These are phyloP conservation scores for Pythium grandisporangium DNA, from an alignment of 352 stramenopile species.

Conservation along the genomic window DNA sequence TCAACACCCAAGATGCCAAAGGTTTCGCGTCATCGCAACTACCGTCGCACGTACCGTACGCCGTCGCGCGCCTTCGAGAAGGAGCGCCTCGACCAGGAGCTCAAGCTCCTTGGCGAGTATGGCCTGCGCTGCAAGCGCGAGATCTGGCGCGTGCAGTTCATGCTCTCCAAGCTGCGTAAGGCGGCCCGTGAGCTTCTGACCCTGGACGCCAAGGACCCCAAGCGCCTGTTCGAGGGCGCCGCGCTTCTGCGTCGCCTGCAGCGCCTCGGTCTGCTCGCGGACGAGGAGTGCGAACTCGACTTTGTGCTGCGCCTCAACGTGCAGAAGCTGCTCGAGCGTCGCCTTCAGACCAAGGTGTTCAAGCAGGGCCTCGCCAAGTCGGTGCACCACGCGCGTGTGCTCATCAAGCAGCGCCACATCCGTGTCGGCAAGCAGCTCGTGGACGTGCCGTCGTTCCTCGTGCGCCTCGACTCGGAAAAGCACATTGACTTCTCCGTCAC, in stretches of 20 bases:
- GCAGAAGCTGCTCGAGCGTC: conserved; percentile 97
- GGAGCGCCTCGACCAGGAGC: conserved; percentile 98
- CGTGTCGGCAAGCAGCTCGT: conserved; percentile 98
- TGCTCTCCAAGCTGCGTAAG: conserved; percentile 99
- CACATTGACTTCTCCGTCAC: conserved; percentile 99
- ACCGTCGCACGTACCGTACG: conserved; percentile 99
- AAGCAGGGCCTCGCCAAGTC: conserved; percentile 99
- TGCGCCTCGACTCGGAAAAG: conserved; percentile 98
- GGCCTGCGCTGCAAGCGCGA: conserved; percentile 99
- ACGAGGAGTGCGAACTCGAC: conserved; percentile 98
- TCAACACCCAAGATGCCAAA: conserved; percentile 79
- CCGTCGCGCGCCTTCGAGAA: conserved; percentile 99
- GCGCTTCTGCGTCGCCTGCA: conserved; percentile 96
- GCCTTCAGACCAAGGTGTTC: conserved; percentile 98
- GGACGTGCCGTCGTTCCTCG: conserved; percentile 98
- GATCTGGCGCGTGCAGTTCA: conserved; percentile 99
- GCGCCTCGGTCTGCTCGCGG: conserved; percentile 94
- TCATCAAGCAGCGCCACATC: conserved; percentile 99
- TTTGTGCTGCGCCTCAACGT: conserved; percentile 98
- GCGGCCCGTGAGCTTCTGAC: conserved; percentile 97
- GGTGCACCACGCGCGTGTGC: conserved; percentile 98
- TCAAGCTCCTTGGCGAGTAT: conserved; percentile 99
- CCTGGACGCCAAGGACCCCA: conserved; percentile 97
- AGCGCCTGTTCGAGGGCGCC: conserved; percentile 97
- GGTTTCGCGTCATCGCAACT: conserved; percentile 82